Evolutionary conservation across 225 moss, liverwort and hornwort species (phyloP), one percentile per base, ranked within the genome.

Genomic region (Polytrichum formosum): DNA sequence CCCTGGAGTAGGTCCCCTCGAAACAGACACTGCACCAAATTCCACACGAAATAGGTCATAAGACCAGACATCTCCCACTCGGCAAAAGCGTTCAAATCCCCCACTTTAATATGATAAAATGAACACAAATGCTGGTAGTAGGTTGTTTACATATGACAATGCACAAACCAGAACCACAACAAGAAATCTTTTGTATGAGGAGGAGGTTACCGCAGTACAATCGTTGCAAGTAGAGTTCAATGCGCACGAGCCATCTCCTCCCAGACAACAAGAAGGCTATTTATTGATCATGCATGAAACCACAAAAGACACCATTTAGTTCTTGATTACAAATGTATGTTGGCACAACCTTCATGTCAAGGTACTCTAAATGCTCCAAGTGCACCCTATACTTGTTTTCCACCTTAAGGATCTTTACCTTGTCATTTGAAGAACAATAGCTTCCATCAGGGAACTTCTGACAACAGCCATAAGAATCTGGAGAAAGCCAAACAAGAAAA

Each of bases 401-500:
- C 46, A 46, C 13, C 4, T 46, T 0, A 46, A 46, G 46, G 16
- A 46, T 13, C 46, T 46, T 46, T 65, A 95, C 95, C 92, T 93
- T 86, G 69, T 91, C 85, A 79, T 93, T 83, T 66, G 91, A 87
- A 67, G 96, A 93, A 77, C 93, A 96, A 67, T 87, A 96, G 27
- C 85, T 85, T 56, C 84, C 90, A 79, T 94, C 88, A 22, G 93
- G 72, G 65, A 94, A 94, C 67, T 82, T 88, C 77, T 79, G 91
- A 78, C 96, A 97, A 77, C 96, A 97, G 70, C 88, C 91, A 69
- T 92, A 94, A 20, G 94, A 89, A 62, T 97, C 89, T 26, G 96
- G 96, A 63, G 96, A 97, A 26, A 97, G 67, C 89, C 94, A 97
- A 29, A 97, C 85, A 5, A 97, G 83, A 70, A 97, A 97, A 76